These are phyloP conservation scores for Solanum aculeatissimum DNA, from an alignment of 305 asterid genomes.

Conservation along the genomic window DNA sequence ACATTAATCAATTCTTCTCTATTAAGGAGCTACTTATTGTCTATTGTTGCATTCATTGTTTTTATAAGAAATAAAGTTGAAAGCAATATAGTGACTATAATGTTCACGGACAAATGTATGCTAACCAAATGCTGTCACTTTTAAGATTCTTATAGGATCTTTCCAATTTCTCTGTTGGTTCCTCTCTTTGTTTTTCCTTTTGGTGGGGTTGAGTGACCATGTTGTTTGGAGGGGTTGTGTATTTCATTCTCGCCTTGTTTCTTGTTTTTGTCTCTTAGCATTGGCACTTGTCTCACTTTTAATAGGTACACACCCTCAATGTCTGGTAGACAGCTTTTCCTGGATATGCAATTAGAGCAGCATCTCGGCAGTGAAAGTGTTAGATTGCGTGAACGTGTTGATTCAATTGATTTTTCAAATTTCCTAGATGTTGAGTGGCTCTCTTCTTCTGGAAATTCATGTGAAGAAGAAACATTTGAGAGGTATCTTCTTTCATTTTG, in stretches of 20 bases:
- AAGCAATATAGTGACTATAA: not conserved
- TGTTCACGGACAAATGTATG: not conserved
- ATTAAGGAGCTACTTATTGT: not conserved
- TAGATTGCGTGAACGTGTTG: slow-evolving; percentile 33
- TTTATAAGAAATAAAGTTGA: not conserved
- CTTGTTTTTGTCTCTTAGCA: not conserved
- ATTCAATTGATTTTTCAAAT: slow-evolving; percentile 57
- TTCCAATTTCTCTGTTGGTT: not conserved
- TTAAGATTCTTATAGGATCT: not conserved
- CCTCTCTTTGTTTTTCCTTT: not conserved
- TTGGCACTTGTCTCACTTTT: not conserved
- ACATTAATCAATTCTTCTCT: not conserved
- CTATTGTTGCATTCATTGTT: not conserved
- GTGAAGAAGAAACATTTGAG: slow-evolving; percentile 75
- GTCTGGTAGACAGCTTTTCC: slow-evolving; percentile 45
- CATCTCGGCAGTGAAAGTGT: slow-evolving; percentile 30
- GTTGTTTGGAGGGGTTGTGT: not conserved
- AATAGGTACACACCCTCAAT: slow-evolving; percentile 51
- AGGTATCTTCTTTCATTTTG: slow-evolving; percentile 27
- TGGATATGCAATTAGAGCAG: slow-evolving; percentile 28
- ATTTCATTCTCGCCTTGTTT: not conserved
- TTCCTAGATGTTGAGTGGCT: slow-evolving; percentile 72
- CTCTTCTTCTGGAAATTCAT: slow-evolving; percentile 82
- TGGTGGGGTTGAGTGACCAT: not conserved
- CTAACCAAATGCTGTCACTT: not conserved